Conservation (phyloP, 495 filamentous ascomycete genomes). For the Lophium mytilinum region DNA sequence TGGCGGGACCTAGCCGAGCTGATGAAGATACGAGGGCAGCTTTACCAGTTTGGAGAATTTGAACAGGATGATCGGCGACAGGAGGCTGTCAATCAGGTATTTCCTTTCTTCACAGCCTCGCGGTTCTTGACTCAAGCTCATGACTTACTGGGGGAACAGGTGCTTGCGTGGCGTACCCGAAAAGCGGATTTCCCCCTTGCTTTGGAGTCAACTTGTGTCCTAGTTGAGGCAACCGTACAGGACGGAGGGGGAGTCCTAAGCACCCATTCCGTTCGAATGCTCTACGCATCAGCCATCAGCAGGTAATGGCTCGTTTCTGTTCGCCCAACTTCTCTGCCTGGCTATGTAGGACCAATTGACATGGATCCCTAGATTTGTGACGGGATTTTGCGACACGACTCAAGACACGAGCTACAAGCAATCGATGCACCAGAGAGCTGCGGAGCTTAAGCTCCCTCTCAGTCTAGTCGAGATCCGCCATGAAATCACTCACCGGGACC, state of each 20-base stretch:
- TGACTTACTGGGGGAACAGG: not conserved
- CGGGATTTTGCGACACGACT: constrained; percentile 55
- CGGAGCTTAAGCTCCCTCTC: constrained; percentile 65
- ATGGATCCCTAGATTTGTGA: constrained; percentile 62
- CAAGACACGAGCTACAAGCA: constrained; percentile 59
- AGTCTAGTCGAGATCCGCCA: constrained; percentile 87
- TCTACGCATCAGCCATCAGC: constrained; percentile 17
- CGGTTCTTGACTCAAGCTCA: not conserved
- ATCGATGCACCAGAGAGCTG: constrained; percentile 77
- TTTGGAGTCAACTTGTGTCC: constrained; percentile 14
- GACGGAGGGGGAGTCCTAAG: constrained; percentile 1
- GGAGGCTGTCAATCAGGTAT: constrained; percentile 19
- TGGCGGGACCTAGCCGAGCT: constrained; percentile 65
- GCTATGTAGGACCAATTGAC: not conserved
- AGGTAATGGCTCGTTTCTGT: constrained; percentile 7
- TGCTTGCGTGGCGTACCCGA: constrained; percentile 13
- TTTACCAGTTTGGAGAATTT: constrained; percentile 46
- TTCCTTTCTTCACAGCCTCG: not conserved
- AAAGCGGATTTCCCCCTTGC: constrained; percentile 13
- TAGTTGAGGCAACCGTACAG: constrained; percentile 15
- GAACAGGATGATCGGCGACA: constrained; percentile 14
- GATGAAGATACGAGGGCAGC: constrained; percentile 53
- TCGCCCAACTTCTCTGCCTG: not conserved
- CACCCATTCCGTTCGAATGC: constrained; percentile 1
- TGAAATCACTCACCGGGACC: constrained; percentile 78